phyloP scores from a whole-genome alignment of 2,329 filamentous ascomycete genomes.

The Emmonsiellopsis sp. region DNA sequence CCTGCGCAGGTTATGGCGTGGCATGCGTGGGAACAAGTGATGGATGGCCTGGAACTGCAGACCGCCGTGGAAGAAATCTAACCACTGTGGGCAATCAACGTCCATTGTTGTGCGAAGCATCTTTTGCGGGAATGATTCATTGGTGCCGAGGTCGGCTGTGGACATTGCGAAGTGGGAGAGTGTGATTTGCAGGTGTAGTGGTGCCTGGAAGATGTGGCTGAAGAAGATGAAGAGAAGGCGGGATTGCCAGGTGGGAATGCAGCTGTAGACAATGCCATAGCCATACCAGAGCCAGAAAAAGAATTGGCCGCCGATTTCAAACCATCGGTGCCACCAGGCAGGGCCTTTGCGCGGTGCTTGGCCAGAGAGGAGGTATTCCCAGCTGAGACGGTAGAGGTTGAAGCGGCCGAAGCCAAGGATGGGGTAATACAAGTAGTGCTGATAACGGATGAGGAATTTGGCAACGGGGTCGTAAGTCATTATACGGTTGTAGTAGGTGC shows the following conservation, averaged over 20 bases:
- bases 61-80: conserved; percentile 82
- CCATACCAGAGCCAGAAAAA: conserved; percentile 86
- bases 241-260: conserved; percentile 58
- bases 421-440: conserved; percentile 75
- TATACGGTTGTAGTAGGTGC: conserved; percentile 72
- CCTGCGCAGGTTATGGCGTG: conserved; percentile 69
- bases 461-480: conserved; percentile 72
- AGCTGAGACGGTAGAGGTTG: conserved; percentile 76
- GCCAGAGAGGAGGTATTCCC: conserved; percentile 62
- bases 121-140: conserved; percentile 80
- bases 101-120: conserved; percentile 94
- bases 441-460: conserved; percentile 59
- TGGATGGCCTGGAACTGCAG: conserved; percentile 86
- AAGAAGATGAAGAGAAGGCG: conserved; percentile 68
- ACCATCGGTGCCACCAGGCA: conserved; percentile 72
- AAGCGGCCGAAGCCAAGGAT: conserved; percentile 73
- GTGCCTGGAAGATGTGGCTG: conserved; percentile 71
- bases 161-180: conserved; percentile 92
- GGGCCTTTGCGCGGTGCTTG: conserved; percentile 64
- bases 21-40: conserved; percentile 74
- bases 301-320: conserved; percentile 66
- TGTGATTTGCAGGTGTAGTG: conserved; percentile 81
- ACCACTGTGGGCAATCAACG: conserved; percentile 76
- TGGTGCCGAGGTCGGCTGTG: conserved; percentile 70
- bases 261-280: conserved; percentile 66